Conservation (phyloP, 164 flowering plant species). For the Euptelea pleiosperma region DNA sequence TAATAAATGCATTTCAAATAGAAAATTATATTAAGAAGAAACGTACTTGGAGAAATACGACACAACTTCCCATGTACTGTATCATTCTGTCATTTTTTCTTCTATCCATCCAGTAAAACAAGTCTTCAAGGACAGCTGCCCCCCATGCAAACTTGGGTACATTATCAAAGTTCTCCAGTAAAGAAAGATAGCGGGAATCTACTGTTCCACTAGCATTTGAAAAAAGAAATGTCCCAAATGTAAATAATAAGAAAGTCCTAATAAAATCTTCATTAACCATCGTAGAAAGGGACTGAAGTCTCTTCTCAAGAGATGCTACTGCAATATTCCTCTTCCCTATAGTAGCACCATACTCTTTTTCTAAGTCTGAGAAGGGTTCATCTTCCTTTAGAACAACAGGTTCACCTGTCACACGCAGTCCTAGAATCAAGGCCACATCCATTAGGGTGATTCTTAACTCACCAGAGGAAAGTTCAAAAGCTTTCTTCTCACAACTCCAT, state of each 20-base stretch:
- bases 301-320: conserved; percentile 27
- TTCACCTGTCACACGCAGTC: conserved; percentile 31
- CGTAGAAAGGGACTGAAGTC: conserved; percentile 29
- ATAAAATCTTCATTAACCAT: conserved; percentile 33
- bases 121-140: conserved; percentile 37
- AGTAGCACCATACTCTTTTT: conserved; percentile 33
- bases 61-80: conserved; percentile 38
- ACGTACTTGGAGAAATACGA: conserved; percentile 42
- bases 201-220: conserved; percentile 32
- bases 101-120: conserved; percentile 27
- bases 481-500: conserved; percentile 27
- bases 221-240: conserved; percentile 36
- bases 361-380: conserved; percentile 28
- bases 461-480: conserved; percentile 27
- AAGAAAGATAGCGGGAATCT: conserved; percentile 36
- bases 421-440: conserved; percentile 39
- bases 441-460: conserved; percentile 18
- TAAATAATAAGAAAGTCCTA: conserved; percentile 32
- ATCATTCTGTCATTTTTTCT: conserved; percentile 22
- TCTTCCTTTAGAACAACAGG: conserved; percentile 27
- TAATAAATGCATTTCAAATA: not conserved
- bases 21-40: not conserved
- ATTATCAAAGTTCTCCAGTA: conserved; percentile 27
- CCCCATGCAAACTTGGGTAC: conserved; percentile 37
- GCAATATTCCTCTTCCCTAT: conserved; percentile 25